Evolutionary conservation across 140 eudicot genomes (phyloP), one percentile per base, ranked within the genome.

Genomic region (Bidens hawaiensis): DNA sequence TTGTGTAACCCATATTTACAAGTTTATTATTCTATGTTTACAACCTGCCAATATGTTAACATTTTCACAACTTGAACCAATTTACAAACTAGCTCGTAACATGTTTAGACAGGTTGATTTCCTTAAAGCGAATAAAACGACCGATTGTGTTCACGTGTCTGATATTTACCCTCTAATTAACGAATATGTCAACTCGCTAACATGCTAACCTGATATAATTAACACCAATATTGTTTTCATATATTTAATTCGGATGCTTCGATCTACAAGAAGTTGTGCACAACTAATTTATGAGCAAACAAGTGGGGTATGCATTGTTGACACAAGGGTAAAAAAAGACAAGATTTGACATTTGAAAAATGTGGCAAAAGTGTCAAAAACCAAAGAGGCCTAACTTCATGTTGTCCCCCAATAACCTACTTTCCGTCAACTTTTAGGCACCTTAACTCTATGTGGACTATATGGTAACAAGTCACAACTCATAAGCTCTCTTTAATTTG

Each of bases 301-400:
- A 13, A 45, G 51, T 45, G 24, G 22, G 51, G 51, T 45, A 45
- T 45, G 51, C 24, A 45, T 45, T 16, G 51, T 45, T 45, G 51
- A 38, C 45, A 38, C 45, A 38, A 38, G 15, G 51, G 51, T 16
- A 45, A 14, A 45, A 45, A 45, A 45, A 45, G 23, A 45, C 22
- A 45, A 45, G 22, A 16, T 22, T 45, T 45, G 51, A 45, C 51
- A 45, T 45, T 45, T 45, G 15, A 12, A 45, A 15, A 15, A 45
- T 45, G 51, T 45, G 51, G 12, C 22, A 45, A 45, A 41, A 45
- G 22, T 6, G 12, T 15, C 51, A 15, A 16, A 45, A 45, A 6
- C 36, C 15, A 66, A 65, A 52, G 72, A 53, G 61, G 60, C 76
- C 78, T 45, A 45, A 45, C 22, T 45, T 45, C 23, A 45, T 11